A percentile compares a stretch with the other conserved stretches of the same genome.
Evolutionary conservation across 129 eudicot species (phyloP).

Genomic region (Pittosporum tobira): DNA sequence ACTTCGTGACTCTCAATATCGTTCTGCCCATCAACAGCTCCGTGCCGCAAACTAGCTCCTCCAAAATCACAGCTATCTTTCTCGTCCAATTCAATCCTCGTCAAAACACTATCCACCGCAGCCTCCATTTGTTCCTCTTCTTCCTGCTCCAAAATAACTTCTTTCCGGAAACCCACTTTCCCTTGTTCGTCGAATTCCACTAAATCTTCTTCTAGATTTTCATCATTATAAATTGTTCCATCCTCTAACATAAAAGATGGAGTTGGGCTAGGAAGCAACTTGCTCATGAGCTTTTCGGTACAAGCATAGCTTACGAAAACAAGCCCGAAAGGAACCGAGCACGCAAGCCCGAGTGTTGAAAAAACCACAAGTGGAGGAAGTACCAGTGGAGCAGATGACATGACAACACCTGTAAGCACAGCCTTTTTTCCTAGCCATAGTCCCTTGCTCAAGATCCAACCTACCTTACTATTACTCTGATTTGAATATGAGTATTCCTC

Average conservation of each 20-base stretch:
- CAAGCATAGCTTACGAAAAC: conserved; percentile 52
- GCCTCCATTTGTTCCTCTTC: background rate
- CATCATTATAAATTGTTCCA: background rate
- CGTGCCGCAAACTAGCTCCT: background rate
- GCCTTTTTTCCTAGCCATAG: conserved; percentile 42
- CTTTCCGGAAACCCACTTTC: too few species aligned
- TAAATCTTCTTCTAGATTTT: conserved; percentile 9
- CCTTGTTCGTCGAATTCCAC: conserved; percentile 14
- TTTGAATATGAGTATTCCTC: conserved; percentile 15
- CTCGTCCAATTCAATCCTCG: background rate
- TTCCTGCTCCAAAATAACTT: too few species aligned
- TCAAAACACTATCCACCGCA: background rate
- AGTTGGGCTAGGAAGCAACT: conserved; percentile 34
- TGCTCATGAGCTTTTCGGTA: conserved; percentile 57
- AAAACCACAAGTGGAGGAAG: conserved; percentile 66
- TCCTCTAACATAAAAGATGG: conserved; percentile 17
- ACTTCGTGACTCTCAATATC: background rate
- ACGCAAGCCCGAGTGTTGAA: conserved; percentile 68
- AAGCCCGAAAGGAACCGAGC: conserved; percentile 61
- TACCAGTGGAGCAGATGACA: conserved; percentile 66
- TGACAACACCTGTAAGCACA: conserved; percentile 44
- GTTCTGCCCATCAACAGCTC: background rate
- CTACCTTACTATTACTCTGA: conserved; percentile 15
- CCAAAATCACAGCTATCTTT: background rate
- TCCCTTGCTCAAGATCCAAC: conserved; percentile 46